Base-by-base conservation (phyloP, 1,284 basidiomycete genomes). In the Binderoboletus segoi region DNA sequence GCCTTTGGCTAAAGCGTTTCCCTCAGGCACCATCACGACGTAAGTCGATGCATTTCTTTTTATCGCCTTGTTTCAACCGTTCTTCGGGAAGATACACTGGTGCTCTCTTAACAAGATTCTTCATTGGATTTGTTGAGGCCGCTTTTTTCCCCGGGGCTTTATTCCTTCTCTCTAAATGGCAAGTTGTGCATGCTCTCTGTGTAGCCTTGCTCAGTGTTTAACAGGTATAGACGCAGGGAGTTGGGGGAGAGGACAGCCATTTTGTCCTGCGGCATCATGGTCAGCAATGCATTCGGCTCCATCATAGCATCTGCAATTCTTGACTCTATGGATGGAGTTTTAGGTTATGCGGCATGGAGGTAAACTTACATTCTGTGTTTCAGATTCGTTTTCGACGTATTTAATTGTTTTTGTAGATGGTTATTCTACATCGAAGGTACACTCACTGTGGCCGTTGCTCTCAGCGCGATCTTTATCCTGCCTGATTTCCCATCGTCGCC, bases 221-320 rank as follows among this genome's bases (percentile, higher is more conserved):
- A 55, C 35, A 65, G 64, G 64, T 91, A 91, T 72, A 89, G 79
- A 56, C 82, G 82, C 10, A 78, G 76, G 24, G 89, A 91, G 63
- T 73, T 91, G 26, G 88, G 87, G 28, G 72, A 87, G 53, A 80
- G 93, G 57, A 92, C 86, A 26, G 86, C 91, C 2, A 73, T 90
- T 48, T 79, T 95, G 20, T 85, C 83, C 52, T 86, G 84, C 62
- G 90, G 90, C 8, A 84, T 79, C 66, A 76, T 94, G 49, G 84
- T 94, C 58, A 88, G 86, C 59, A 94, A 93, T 74, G 92, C 90
- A 0, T 93, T 94, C 67, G 91, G 92, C 20, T 79, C 90, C 5
- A 76, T 94, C 7, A 84, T 93, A 54, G 91, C 89, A 7, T 90
- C 88, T 37, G 85, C 81, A 5, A 88, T 91, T 53, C 77, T 91